Base-by-base conservation (phyloP, 176 grass and related monocot genomes). In the Rhynchospora tenuis region DNA sequence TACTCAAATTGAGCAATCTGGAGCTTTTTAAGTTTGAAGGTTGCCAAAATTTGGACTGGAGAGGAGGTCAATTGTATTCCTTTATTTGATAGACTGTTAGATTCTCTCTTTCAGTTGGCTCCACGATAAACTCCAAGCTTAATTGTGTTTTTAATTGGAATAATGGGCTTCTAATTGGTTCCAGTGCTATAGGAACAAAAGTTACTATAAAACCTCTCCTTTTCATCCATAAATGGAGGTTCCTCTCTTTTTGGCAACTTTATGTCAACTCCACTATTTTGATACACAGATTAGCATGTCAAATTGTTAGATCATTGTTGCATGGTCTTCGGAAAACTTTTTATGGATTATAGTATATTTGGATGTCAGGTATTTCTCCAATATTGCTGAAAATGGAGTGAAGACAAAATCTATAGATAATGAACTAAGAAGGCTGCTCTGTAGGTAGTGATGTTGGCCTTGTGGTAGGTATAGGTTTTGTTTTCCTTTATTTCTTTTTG, bases 151-250 rank as follows among this genome's bases (percentile, higher is more conserved):
- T 19, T 50, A 77, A 55, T 56, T 55, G 2, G 50, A 50, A 26
- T 77, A 77, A 77, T 77, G 73, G 12, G 50, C 24, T 77, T 77
- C 50, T 56, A 56, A 77, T 77, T 77, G 73, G 73, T 77, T 77
- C 73, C 73, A 31, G 73, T 77, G 50, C 73, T 28, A 17, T 77
- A 55, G 73, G 50, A 77, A 19, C 22, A 55, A 16, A 55, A 31
- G 23, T 29, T 2, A 7, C 24, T 77, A 31, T 29, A 5, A 38
- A 77, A 19, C 22, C 24, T 77, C 50, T 77, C 73, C 73, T 56
- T 29, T 75, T 54, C 6, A n/a, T 17, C 6, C 24, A 4, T 29
- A 31, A 77, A 54, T 16, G 10, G 50, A 28, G 3, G 19, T 9
- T 23, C 48, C 33, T 73, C n/a, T 76, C 6, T 55, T 76, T 54